Percentiles rank a stretch among this genome's conserved stretches.
Evolutionary conservation across 1,139 yeast genomes (phyloP).

Genomic region (Magnusiomyces suaveolens): DNA sequence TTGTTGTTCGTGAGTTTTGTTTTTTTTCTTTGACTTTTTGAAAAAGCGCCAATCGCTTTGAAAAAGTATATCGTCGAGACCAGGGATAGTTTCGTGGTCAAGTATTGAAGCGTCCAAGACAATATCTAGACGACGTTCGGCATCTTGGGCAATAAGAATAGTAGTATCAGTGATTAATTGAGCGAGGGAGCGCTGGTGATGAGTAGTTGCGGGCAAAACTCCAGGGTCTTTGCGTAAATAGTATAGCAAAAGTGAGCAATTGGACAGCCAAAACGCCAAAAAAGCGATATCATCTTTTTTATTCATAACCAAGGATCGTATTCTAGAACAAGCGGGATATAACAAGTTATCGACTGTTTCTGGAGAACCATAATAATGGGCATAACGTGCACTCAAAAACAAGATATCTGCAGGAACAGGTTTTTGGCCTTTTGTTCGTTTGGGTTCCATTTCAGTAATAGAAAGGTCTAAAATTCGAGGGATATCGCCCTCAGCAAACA

Average conservation of each 20-base stretch:
- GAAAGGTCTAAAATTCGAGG: conserved; percentile 34
- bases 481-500: conserved; percentile 31
- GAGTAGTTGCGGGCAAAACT: conserved; percentile 25
- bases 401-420: conserved; percentile 38
- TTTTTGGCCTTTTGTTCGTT: conserved; percentile 31
- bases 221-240: conserved; percentile 35
- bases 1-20: conserved; percentile 40
- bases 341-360: conserved; percentile 31
- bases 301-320: conserved; percentile 27
- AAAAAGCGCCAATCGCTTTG: conserved; percentile 38
- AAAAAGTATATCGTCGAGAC: conserved; percentile 34
- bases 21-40: conserved; percentile 18
- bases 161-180: conserved; percentile 32
- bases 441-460: conserved; percentile 33
- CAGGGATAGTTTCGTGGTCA: conserved; percentile 39
- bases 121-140: conserved; percentile 32
- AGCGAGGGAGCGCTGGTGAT: conserved; percentile 29
- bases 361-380: conserved; percentile 32
- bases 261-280: conserved; percentile 37
- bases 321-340: conserved; percentile 31
- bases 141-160: conserved; percentile 31
- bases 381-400: conserved; percentile 36
- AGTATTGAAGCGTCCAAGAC: conserved; percentile 34
- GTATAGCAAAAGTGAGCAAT: conserved; percentile 33
- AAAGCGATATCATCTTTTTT: conserved; percentile 34